Percentiles rank a stretch among this genome's conserved stretches.
These are phyloP conservation scores for Candida tropicalis DNA, from an alignment of 1,139 yeast genomes.

Conservation along the genomic window DNA sequence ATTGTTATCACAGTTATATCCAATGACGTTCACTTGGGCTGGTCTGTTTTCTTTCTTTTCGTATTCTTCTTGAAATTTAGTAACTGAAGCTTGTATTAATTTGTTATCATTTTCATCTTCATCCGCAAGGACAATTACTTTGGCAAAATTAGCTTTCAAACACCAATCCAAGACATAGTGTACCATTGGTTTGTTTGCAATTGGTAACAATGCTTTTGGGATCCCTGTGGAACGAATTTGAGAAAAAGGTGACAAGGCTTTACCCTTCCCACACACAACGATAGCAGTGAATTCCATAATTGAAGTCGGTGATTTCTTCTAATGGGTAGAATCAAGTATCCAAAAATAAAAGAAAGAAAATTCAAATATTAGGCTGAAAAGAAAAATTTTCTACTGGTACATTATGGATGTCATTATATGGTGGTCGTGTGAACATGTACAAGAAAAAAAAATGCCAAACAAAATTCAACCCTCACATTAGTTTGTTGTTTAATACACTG, in stretches of 20 bases:
- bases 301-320: not conserved
- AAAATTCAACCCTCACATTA: no score
- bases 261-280: conserved; percentile 85
- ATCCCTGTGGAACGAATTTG: conserved; percentile 58
- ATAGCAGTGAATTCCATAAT: conserved; percentile 93
- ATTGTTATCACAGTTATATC: conserved; percentile 51
- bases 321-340: not conserved
- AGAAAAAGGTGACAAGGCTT: conserved; percentile 70
- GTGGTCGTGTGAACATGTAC: not conserved
- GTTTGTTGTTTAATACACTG: no score
- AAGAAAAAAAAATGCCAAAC: not conserved
- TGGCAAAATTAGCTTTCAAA: conserved; percentile 76
- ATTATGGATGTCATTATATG: not conserved
- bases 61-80: conserved; percentile 37
- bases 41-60: conserved; percentile 11
- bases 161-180: conserved; percentile 93
- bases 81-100: conserved; percentile 42
- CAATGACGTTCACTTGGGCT: conserved; percentile 41
- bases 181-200: conserved; percentile 90
- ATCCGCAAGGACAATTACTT: conserved; percentile 43
- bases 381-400: not conserved
- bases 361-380: not conserved
- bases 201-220: conserved; percentile 84
- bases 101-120: conserved; percentile 29
- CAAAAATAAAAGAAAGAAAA: not conserved